Evolutionary conservation across 805 yeast species (phyloP).

Genomic region (Candida verbasci): DNA sequence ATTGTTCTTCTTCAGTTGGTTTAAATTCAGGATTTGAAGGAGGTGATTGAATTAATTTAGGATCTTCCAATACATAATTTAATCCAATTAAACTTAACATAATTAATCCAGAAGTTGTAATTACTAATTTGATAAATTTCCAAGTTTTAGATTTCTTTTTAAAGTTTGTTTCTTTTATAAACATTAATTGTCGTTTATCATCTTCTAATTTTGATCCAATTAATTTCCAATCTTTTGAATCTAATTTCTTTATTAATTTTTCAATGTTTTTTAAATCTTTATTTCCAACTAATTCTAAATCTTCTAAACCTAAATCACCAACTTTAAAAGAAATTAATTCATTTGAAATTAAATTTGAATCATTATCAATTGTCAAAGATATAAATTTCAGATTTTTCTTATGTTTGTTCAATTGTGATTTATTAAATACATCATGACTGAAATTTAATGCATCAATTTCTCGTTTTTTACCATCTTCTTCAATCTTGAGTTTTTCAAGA

Average conservation of each 20-base stretch:
- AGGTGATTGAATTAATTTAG: too few relatives aligned
- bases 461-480: slow-evolving; percentile 43
- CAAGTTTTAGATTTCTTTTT: slow-evolving; percentile 1
- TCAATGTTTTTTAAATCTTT: slow-evolving; percentile 29
- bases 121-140: slow-evolving; percentile 15
- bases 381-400: slow-evolving; percentile 20
- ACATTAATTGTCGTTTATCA: slow-evolving; percentile 12
- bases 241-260: slow-evolving; percentile 37
- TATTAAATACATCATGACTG: slow-evolving; percentile 25
- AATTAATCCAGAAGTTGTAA: slow-evolving; percentile 24
- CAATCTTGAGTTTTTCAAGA: slow-evolving; percentile 39
- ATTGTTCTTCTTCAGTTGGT: not conserved
- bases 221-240: slow-evolving; percentile 48
- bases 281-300: slow-evolving; percentile 34
- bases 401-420: not conserved
- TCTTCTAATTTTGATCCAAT: slow-evolving; percentile 42
- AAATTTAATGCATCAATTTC: slow-evolving; percentile 51
- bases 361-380: slow-evolving; percentile 32
- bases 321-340: too few relatives aligned
- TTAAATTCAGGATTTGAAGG: too few relatives aligned
- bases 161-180: slow-evolving; percentile 8
- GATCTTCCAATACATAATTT: slow-evolving; percentile 15
- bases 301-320: slow-evolving; percentile 35
- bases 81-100: slow-evolving; percentile 19
- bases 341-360: slow-evolving; percentile 22